Percentiles rank a stretch among this genome's conserved stretches.
These are phyloP conservation scores for Paspalum notatum DNA, from an alignment of 176 grass and related monocot species.

Conservation along the genomic window DNA sequence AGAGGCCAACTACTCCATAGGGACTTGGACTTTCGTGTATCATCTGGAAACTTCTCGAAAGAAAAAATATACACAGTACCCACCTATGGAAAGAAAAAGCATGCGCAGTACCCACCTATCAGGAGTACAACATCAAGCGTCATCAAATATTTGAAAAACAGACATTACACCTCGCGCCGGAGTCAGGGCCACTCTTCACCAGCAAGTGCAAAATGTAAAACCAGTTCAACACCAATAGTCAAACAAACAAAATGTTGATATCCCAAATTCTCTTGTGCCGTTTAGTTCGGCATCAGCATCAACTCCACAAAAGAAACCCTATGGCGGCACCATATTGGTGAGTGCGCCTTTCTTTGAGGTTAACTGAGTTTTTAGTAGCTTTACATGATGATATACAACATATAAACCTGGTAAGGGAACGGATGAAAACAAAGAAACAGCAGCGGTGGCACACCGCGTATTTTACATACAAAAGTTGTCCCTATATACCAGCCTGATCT, in stretches of 20 bases:
- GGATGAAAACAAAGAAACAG: slow-evolving; percentile 2
- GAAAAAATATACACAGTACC: no score
- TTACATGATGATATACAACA: slow-evolving; percentile 50
- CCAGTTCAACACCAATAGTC: not conserved
- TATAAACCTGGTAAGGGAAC: not conserved
- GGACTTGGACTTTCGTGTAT: not conserved
- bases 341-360: not conserved
- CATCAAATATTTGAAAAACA: not conserved
- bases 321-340: slow-evolving; percentile 19
- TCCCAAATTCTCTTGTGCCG: no score
- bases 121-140: not conserved
- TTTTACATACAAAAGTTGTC: slow-evolving; percentile 46
- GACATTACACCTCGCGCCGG: not conserved
- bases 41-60: not conserved
- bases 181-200: not conserved
- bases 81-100: no score
- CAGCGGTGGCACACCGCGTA: not conserved
- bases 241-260: not conserved
- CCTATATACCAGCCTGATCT: slow-evolving; percentile 36
- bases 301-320: no score
- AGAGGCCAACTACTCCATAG: no score
- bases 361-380: slow-evolving; percentile 3
- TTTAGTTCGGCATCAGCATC: no score
- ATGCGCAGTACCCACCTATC: not conserved
- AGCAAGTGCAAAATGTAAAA: not conserved